A percentile compares a stretch with the other conserved stretches of the same genome.
phyloP scores from a whole-genome alignment of 129 eudicot species.

The Erigeron canadensis region DNA sequence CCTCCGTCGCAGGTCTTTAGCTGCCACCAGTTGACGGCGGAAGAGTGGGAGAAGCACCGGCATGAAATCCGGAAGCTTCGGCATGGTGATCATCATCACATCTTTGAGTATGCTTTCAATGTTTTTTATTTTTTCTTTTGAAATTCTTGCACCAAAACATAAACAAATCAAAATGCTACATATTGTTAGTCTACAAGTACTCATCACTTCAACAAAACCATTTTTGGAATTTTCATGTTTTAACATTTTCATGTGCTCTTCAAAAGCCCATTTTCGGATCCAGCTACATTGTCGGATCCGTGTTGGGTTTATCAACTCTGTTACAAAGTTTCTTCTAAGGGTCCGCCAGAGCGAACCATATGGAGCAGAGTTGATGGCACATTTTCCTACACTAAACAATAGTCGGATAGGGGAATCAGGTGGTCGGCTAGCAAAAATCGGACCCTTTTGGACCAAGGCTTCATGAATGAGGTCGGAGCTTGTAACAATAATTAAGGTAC shows the following conservation, averaged over 20 bases:
- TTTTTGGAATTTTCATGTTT: slow-evolving; percentile 34
- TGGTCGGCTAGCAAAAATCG: slow-evolving; percentile 81
- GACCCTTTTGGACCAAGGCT: slow-evolving; percentile 80
- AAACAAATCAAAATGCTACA: slow-evolving; percentile 87
- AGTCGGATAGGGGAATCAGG: slow-evolving; percentile 85
- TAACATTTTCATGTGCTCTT: slow-evolving; percentile 66
- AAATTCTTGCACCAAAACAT: slow-evolving; percentile 90
- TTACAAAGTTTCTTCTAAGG: slow-evolving; percentile 74
- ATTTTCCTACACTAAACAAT: slow-evolving; percentile 78
- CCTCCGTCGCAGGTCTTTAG: slow-evolving; percentile 56
- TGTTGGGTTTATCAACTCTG: slow-evolving; percentile 84
- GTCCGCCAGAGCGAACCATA: slow-evolving; percentile 95
- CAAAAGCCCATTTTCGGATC: slow-evolving; percentile 90
- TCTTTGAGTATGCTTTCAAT: slow-evolving; percentile 85
- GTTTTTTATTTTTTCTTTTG: slow-evolving; percentile 50
- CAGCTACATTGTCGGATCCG: slow-evolving; percentile 81
- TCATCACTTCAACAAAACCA: slow-evolving; percentile 86
- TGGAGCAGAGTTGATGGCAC: slow-evolving; percentile 93
- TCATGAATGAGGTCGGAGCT: slow-evolving; percentile 92
- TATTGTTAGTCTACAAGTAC: slow-evolving; percentile 70
- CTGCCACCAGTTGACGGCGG: slow-evolving; percentile 57
- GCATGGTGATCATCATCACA: slow-evolving; percentile 86
- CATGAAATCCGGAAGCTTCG: slow-evolving; percentile 87
- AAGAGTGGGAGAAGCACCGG: slow-evolving; percentile 76
- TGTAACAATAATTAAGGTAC: slow-evolving; percentile 69